phyloP scores from a whole-genome alignment of 306 rosid genomes.

The Boehmeria nivea region DNA sequence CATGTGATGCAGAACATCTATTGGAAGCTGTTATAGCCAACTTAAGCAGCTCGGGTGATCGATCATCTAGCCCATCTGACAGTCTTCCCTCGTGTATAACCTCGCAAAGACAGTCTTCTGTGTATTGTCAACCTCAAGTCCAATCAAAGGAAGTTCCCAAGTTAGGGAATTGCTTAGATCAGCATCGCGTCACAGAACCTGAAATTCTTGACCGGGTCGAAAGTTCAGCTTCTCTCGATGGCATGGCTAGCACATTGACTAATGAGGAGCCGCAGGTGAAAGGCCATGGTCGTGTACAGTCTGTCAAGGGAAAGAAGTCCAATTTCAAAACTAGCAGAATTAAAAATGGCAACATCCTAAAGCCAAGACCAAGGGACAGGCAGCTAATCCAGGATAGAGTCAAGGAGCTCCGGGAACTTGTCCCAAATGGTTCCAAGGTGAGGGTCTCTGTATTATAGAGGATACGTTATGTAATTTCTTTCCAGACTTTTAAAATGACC shows the following conservation, averaged over 20 bases:
- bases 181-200: constrained; percentile 24
- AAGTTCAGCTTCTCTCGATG: constrained; percentile 37
- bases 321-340: constrained; percentile 33
- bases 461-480: too few species aligned
- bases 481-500: too few species aligned
- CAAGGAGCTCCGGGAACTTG: constrained; percentile 83
- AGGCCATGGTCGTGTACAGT: constrained; percentile 11
- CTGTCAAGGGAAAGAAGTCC: constrained; percentile 33
- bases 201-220: constrained; percentile 16
- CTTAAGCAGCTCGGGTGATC: constrained; percentile 43
- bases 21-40: constrained; percentile 38
- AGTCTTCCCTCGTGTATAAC: constrained; percentile 19
- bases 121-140: constrained; percentile 30
- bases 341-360: constrained; percentile 34
- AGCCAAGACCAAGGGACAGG: constrained; percentile 80
- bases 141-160: constrained; percentile 34
- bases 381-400: constrained; percentile 88
- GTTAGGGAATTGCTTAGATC: constrained; percentile 17
- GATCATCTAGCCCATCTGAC: constrained; percentile 27
- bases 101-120: constrained; percentile 21
- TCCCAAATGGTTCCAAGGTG: constrained; percentile 82
- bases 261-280: constrained; percentile 27
- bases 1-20: constrained; percentile 32
- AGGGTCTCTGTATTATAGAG: too few species aligned
- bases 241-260: constrained; percentile 27